Base-by-base conservation (phyloP, 2,329 filamentous ascomycete species). In the Xylariaceae sp. region DNA sequence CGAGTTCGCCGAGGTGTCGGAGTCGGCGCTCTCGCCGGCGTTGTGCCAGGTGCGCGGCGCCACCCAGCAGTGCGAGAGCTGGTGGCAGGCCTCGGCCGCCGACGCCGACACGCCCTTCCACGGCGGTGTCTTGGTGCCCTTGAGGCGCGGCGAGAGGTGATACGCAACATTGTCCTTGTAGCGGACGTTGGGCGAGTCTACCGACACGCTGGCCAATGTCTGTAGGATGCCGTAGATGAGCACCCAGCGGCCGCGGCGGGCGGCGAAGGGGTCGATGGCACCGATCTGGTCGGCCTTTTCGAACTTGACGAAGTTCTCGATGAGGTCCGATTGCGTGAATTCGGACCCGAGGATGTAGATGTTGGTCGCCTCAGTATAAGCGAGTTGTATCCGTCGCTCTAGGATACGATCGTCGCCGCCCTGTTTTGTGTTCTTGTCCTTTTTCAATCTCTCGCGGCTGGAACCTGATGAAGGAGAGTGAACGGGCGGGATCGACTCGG, bases 211-310 rank as follows among this genome's bases (percentile, higher is more conserved):
- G 2, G 83, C 83, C 1, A 87, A 76, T 0, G 80, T 82, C 69
- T 88, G 85, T 16, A 87, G 70, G 10, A 87, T 72, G 2, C 80
- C 81, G 63, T 87, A 87, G 20, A 87, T 77, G 2, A 87, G 73
- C 3, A 85, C 73, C 85, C 85, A 88, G 20, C 85, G 80, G 9
- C 82, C 84, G 10, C 81, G 78, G 1, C 85, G 80, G 2, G 83
- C 83, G 18, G 75, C 76, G 48, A 77, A 79, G 1, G 83, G 83
- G 59, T 85, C 80, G 7, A 83, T 69, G 41, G 81, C 77, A 20
- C 75, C 75, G 1, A 81, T 69, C 3, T 68, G 74, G 57, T 87
- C 83, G 0, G 70, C 63, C 69, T 84, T 84, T 62, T 87, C 84
- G 60, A 85, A 85, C 50, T 76, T 75, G 52, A 79, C 74, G 61